A percentile compares a stretch with the other conserved stretches of the same genome.
These are phyloP conservation scores for Eucalyptus erythrocorys DNA, from an alignment of 345 rosid species.

Conservation along the genomic window DNA sequence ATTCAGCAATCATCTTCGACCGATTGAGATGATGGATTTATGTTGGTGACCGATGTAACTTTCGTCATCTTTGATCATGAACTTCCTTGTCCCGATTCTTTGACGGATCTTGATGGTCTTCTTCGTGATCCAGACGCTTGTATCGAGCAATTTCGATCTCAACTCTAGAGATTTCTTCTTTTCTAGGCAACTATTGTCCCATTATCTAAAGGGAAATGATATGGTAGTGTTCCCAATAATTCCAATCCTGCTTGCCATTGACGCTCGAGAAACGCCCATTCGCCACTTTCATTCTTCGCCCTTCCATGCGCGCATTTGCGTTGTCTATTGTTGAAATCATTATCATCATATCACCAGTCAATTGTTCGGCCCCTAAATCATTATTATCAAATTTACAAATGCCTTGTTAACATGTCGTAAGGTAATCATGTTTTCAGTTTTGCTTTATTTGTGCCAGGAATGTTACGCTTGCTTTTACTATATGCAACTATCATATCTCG, in stretches of 20 bases:
- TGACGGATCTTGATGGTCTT: not conserved
- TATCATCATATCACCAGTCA: not conserved
- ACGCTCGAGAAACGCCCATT: not conserved
- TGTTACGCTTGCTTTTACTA: not conserved
- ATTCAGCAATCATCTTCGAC: not conserved
- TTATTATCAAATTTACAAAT: not conserved
- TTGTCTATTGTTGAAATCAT: not conserved
- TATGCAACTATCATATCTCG: not conserved
- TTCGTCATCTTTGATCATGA: not conserved
- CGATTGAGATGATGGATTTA: not conserved
- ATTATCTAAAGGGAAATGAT: not conserved
- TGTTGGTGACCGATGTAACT: not conserved
- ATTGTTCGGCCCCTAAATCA: not conserved
- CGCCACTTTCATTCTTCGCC: not conserved
- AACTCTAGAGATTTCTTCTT: not conserved
- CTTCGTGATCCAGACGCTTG: not conserved
- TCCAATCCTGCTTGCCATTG: not conserved
- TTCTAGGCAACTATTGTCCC: not conserved
- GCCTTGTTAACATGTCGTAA: not conserved
- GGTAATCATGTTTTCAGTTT: not conserved
- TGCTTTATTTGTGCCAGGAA: not conserved
- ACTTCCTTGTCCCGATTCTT: not conserved
- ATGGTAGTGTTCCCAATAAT: not conserved
- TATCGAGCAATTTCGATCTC: not conserved
- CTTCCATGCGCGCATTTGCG: not conserved